Evolutionary conservation across 192 early-diverging fungal genomes (phyloP).

Genomic region (Backusella australiensis): DNA sequence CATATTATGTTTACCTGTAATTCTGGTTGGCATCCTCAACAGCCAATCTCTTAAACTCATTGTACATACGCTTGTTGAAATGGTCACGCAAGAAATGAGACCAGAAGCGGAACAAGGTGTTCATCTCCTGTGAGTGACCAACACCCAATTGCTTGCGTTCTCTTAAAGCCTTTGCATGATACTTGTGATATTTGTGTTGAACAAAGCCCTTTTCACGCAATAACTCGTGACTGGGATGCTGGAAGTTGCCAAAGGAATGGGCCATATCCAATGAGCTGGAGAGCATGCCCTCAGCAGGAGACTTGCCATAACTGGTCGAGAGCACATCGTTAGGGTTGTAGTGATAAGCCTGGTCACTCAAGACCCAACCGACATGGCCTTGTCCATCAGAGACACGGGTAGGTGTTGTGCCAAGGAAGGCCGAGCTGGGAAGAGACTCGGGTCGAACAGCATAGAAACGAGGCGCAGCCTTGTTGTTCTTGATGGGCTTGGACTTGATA

Average conservation of each 20-base stretch:
- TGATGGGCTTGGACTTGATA: slow-evolving; percentile 16
- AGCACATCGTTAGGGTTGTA: slow-evolving; percentile 50
- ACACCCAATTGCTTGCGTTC: slow-evolving; percentile 89
- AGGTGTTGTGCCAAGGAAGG: slow-evolving; percentile 22
- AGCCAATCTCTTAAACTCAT: slow-evolving; percentile 87
- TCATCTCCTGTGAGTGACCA: slow-evolving; percentile 95
- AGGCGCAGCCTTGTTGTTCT: slow-evolving; percentile 40
- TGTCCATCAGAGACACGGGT: slow-evolving; percentile 51
- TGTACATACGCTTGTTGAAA: slow-evolving; percentile 93
- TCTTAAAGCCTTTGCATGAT: slow-evolving; percentile 87
- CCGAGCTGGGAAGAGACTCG: slow-evolving; percentile 25
- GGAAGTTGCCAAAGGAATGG: slow-evolving; percentile 59
- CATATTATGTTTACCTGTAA: slow-evolving; percentile 54
- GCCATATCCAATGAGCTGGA: slow-evolving; percentile 53
- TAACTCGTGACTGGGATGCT: slow-evolving; percentile 92
- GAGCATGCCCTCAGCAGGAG: slow-evolving; percentile 24
- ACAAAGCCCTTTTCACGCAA: slow-evolving; percentile 96
- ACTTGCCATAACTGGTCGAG: slow-evolving; percentile 43
- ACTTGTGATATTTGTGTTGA: slow-evolving; percentile 96
- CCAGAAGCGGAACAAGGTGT: slow-evolving; percentile 95
- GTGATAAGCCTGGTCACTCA: slow-evolving; percentile 69
- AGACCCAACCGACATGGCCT: slow-evolving; percentile 71
- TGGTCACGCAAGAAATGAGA: slow-evolving; percentile 96
- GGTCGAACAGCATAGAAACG: slow-evolving; percentile 56
- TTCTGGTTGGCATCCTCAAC: slow-evolving; percentile 83